Evolutionary conservation across 2,329 filamentous ascomycete genomes (phyloP), one percentile per base, ranked within the genome.

Genomic region (Pseudodiploospora longispora): DNA sequence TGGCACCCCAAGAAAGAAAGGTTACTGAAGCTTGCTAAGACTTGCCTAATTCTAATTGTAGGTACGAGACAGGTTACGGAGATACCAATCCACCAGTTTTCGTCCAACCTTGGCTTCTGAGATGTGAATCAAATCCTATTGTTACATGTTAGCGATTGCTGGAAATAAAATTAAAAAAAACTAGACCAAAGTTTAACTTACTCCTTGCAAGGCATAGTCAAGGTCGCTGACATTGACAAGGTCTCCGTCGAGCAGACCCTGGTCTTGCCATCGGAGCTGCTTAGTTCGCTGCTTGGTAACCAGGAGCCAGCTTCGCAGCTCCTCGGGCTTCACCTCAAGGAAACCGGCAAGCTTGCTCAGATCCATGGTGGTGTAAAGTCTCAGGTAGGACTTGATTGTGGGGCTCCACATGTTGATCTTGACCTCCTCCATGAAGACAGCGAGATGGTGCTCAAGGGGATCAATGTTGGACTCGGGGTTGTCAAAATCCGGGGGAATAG

Each of bases 351-450:
- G 82, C 75, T 98, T 98, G 75, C 91, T 93, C 51, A 98, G 76
- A 61, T 98, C 93, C 91, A 98, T 97, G 56, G 93, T 98, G 38
- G 93, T 97, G 81, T 98, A 98, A 45, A 98, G 85, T 65, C 95
- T 93, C 55, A 98, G 81, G 75, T 98, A 98, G 50, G 90, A 96
- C 77, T 95, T 95, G 66, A 98, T 86, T 38, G 90, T 96, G 37
- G 93, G 93, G 66, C 87, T 91, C 82, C 82, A 95, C 80, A 98
- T 93, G 71, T 95, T 97, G 71, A 88, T 96, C 82, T 95, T 95
- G 68, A 98, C 91, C 75, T 98, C 93, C 57, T 96, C 90, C 91
- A 98, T 97, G 77, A 98, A 98, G 71, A 98, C 85, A 59, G 86
- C 77, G 53, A 95, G 82, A 71, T 98, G 91, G 76, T 98, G 93